phyloP scores from a whole-genome alignment of 1,284 basidiomycete genomes.

The Naganishia albida region DNA sequence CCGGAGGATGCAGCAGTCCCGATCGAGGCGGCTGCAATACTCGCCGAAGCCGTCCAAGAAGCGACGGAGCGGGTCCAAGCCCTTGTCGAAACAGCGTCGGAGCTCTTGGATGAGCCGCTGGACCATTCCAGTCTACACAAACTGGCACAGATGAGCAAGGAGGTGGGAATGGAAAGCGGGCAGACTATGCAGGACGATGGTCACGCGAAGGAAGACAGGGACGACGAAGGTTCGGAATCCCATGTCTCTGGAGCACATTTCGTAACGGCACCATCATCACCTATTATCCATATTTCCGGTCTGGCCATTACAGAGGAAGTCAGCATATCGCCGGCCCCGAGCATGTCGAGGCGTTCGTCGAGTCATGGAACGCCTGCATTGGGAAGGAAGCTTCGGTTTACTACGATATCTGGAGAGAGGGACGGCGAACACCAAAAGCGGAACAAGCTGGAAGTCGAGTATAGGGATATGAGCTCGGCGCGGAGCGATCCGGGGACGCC shows the following conservation, averaged over 20 bases:
- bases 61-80: conserved; percentile 8
- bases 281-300: conserved; percentile 10
- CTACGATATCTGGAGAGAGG: conserved; percentile 10
- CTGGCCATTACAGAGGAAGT: not conserved
- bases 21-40: no score
- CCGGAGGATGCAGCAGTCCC: no score
- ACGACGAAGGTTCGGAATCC: conserved; percentile 14
- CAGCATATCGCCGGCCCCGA: not conserved
- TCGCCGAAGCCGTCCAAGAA: not conserved
- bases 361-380: not conserved
- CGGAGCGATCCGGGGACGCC: conserved; percentile 49
- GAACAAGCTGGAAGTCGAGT: conserved; percentile 16
- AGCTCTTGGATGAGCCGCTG: conserved; percentile 7
- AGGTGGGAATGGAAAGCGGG: not conserved
- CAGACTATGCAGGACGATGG: not conserved
- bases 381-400: conserved; percentile 22
- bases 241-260: conserved; percentile 6
- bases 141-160: conserved; percentile 24
- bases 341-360: not conserved
- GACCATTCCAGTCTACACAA: conserved; percentile 25
- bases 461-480: not conserved
- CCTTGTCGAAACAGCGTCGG: conserved; percentile 17
- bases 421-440: not conserved
- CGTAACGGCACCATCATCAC: conserved; percentile 21
- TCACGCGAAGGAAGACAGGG: not conserved